Evolutionary conservation across 108 stramenopile genomes (phyloP).

Genomic region (Schizochytrium sp.): DNA sequence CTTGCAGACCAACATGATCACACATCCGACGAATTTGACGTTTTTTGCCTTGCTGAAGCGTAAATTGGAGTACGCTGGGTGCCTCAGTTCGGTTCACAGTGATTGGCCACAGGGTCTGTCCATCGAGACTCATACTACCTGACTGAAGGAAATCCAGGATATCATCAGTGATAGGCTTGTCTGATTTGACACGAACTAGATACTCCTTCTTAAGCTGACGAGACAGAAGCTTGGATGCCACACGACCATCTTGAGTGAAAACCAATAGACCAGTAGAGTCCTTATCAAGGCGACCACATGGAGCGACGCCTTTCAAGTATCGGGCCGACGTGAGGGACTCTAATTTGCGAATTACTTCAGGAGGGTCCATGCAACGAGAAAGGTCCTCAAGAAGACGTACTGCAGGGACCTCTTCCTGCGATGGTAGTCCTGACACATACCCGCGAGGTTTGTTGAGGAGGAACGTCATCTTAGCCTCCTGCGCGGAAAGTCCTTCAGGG

Average conservation of each 20-base stretch:
- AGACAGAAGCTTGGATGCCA: neutral
- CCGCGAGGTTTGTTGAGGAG: conserved; percentile 13
- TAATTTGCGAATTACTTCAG: neutral
- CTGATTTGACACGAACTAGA: neutral
- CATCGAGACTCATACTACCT: neutral
- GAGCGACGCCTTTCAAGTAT: conserved; percentile 31
- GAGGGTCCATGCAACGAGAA: neutral
- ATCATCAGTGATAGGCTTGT: neutral
- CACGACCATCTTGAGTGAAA: neutral
- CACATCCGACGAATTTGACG: conserved; percentile 58
- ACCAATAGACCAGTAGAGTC: conserved; percentile 28
- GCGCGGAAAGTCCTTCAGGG: neutral
- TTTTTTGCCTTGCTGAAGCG: conserved; percentile 13
- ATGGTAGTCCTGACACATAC: neutral
- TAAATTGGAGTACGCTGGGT: neutral
- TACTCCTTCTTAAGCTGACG: conserved; percentile 39
- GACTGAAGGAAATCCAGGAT: neutral
- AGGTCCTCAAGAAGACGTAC: conserved; percentile 40
- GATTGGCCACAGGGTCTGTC: neutral
- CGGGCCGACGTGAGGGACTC: neutral
- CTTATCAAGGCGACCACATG: conserved; percentile 24
- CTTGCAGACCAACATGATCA: conserved; percentile 31
- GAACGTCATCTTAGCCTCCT: neutral
- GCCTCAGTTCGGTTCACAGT: neutral
- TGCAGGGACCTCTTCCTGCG: neutral